phyloP scores from a whole-genome alignment of 2,329 filamentous ascomycete genomes.

The Raffaelea deltoideospora region DNA sequence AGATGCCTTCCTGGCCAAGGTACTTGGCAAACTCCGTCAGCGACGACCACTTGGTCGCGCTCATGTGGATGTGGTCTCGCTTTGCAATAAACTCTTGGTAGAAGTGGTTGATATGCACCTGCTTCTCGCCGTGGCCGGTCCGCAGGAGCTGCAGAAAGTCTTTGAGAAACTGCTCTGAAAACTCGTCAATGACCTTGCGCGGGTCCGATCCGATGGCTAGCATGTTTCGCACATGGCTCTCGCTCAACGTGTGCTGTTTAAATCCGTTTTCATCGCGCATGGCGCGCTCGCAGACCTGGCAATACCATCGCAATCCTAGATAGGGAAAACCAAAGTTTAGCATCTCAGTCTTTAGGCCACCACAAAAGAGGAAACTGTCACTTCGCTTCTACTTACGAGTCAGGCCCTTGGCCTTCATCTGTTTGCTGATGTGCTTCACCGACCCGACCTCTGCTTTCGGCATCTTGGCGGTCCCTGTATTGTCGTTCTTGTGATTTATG shows the following conservation, averaged over 20 bases:
- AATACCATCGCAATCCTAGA: constrained; percentile 84
- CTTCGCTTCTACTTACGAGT: constrained; percentile 12
- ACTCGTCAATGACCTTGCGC: constrained; percentile 69
- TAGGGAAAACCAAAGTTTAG: background rate
- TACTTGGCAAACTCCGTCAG: constrained; percentile 83
- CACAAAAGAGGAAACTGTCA: no score
- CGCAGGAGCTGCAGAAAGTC: constrained; percentile 66
- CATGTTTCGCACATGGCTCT: constrained; percentile 83
- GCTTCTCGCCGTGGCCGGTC: constrained; percentile 82
- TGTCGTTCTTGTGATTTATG: no score
- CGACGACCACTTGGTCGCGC: constrained; percentile 75
- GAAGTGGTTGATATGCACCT: constrained; percentile 78
- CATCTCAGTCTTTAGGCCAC: no score
- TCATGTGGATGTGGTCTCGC: constrained; percentile 76
- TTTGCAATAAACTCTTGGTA: constrained; percentile 89
- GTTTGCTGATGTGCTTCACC: constrained; percentile 81
- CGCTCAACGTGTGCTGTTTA: constrained; percentile 73
- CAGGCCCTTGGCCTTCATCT: constrained; percentile 64
- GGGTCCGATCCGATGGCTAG: constrained; percentile 76
- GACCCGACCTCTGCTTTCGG: constrained; percentile 82
- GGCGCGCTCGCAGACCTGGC: constrained; percentile 64
- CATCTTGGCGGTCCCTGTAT: constrained; percentile 42
- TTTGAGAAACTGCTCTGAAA: constrained; percentile 60
- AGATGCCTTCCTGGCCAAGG: constrained; percentile 74
- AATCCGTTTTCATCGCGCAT: constrained; percentile 74